Base-by-base conservation (phyloP, 345 rosid genomes). In the Trapa incisa region DNA sequence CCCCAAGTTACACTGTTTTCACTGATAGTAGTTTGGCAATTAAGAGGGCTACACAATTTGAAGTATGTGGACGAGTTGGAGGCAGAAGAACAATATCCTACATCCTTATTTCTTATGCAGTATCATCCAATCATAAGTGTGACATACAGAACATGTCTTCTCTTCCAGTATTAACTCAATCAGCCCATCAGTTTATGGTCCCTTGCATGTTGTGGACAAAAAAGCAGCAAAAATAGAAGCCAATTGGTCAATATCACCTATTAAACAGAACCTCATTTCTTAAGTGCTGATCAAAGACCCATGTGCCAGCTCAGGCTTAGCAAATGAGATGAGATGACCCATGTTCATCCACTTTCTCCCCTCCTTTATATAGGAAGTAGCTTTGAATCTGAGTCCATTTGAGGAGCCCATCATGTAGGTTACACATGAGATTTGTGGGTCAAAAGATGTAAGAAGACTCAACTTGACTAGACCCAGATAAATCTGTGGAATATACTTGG, bases 41-140 rank as follows among this genome's bases (percentile, higher is more conserved):
- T 52, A 67, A 67, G 63, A 67, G 62, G 70, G 70, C 43, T 22
- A 35, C 35, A 32, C 36, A 39, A 41, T 67, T 4, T 16, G 70
- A 32, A 11, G 58, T 35, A 37, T 29, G 62, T 11, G 70, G 70
- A 38, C 48, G 29, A 35, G 11, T 8, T 10, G 47, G 48, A 12
- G 62, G 62, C 36, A 54, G 22, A 58, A 58, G 63, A 58, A 58
- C 63, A 58, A 3, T 22, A 33, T 14, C 53, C 13, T 17, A 14
- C 39, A 7, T 39, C 50, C 35, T 37, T 47, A 42, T 16, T 39
- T 66, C 35, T 37, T 47, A 42, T 16, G 42, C 70, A 37, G 10
- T 67, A 17, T 37, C 70, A 29, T 36, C 63, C 70, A 37, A 47
- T 22, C 37, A 6, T 38, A n/a, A 32, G 10, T 9, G n/a, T 22